Evolutionary conservation across 2,329 filamentous ascomycete genomes (phyloP), one percentile per base, ranked within the genome.

Genomic region (Hymenoscyphus repandus): DNA sequence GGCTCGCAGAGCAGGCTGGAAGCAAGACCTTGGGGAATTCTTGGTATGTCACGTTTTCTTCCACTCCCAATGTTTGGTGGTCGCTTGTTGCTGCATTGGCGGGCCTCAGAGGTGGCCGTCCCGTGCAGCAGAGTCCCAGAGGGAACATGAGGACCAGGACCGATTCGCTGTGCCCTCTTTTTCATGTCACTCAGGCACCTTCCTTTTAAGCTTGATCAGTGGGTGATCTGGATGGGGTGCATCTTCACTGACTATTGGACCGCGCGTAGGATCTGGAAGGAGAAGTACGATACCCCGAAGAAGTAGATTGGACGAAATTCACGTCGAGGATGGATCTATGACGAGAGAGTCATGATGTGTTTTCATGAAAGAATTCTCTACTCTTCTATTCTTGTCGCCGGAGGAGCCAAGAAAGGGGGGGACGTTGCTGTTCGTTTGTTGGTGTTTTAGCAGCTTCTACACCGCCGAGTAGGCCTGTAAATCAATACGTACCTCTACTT

Each of bases 21-120:
- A 87, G 85, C 70, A 96, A 95, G 75, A 90, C 83, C 49, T 75
- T 97, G 58, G 93, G 93, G 56, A 96, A 97, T 73, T 87, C 88
- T 62, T 99, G 93, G 92, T 96, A 84, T 70, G 88, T 80, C 53
- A 51, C 45, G 38, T 53, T 55, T 54, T 44, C 49, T 27, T 33
- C 38, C 20, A 31, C 32, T 32, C 42, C 45, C 44, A 15, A 30
- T 38, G 27, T 36, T 13, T 43, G 30, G 17, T 36, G 34, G 48
- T 27, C 40, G 15, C 22, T 18, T 18, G 46, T 34, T 34, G 49
- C 47, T 52, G 47, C 55, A 55, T 22, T 44, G 31, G 49, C 38
- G 42, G 53, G 41, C 39, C 38, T 27, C 39, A 11, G 15, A 38
- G 34, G 31, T 41, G 54, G 52, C 41, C 49, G 47, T 54, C 54